A percentile compares a stretch with the other conserved stretches of the same genome.
phyloP scores from a whole-genome alignment of 306 rosid genomes.

The Cicer pinnatifidum region DNA sequence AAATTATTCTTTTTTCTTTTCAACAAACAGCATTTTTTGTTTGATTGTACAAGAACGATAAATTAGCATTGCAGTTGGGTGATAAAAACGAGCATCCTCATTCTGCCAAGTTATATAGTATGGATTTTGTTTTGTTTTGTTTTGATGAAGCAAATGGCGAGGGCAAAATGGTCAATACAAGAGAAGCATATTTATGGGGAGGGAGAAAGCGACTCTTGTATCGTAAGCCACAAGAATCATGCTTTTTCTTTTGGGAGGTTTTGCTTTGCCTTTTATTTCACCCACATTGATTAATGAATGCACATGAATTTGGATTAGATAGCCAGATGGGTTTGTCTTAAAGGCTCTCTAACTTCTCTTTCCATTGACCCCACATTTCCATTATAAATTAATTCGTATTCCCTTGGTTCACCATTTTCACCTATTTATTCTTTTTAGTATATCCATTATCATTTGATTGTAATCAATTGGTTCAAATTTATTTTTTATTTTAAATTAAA shows the following conservation, averaged over 20 bases:
- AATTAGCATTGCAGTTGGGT: not conserved
- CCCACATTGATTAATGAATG: constrained; percentile 62
- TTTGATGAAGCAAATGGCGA: constrained; percentile 42
- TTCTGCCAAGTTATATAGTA: not conserved
- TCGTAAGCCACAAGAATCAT: constrained; percentile 51
- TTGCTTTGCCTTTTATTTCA: constrained; percentile 43
- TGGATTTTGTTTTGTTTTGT: not conserved
- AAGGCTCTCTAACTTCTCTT: constrained; percentile 59
- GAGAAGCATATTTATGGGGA: constrained; percentile 47
- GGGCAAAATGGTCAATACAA: constrained; percentile 35
- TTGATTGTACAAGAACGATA: not conserved
- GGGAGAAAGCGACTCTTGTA: constrained; percentile 46
- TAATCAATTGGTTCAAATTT: no score
- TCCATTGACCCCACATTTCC: constrained; percentile 46
- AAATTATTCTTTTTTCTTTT: constrained; percentile 22
- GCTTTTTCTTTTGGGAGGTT: constrained; percentile 56
- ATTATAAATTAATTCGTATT: not conserved
- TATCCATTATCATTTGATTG: no score
- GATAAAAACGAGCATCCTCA: constrained; percentile 12
- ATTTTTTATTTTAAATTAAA: no score
- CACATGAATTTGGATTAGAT: constrained; percentile 73
- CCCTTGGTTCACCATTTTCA: no score
- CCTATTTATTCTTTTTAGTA: no score
- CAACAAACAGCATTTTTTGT: constrained; percentile 8
- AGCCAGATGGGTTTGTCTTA: constrained; percentile 74